phyloP scores from a whole-genome alignment of 345 rosid species.

The Populus deltoides region DNA sequence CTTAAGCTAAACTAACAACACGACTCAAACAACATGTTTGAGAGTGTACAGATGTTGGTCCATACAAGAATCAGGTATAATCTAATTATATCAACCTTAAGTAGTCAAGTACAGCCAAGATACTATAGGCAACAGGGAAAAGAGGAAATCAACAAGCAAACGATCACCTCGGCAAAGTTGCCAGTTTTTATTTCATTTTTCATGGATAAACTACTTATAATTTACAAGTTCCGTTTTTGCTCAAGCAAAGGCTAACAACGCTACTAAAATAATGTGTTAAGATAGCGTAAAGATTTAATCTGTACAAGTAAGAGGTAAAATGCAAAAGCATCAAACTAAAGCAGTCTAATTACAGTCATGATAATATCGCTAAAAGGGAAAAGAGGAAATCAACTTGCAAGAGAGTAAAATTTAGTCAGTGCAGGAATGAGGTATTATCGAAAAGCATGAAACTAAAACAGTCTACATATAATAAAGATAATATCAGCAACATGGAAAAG shows the following conservation, averaged over 20 bases:
- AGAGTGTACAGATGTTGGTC: not conserved
- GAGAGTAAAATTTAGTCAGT: not conserved
- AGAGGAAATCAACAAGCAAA: constrained; percentile 35
- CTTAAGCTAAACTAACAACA: not conserved
- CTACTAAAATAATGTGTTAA: not conserved
- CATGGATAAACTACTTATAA: not conserved
- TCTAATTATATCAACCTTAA: not conserved
- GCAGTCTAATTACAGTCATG: not conserved
- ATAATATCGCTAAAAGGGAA: constrained; percentile 46
- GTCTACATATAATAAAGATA: not conserved
- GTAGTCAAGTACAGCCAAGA: not conserved
- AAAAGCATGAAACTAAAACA: not conserved
- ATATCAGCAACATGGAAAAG: constrained; percentile 53
- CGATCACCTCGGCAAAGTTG: constrained; percentile 54
- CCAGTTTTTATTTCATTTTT: constrained; percentile 1
- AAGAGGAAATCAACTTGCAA: constrained; percentile 35
- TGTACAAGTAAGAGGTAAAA: not conserved
- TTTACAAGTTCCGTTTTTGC: not conserved
- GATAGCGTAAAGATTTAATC: not conserved
- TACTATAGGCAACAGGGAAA: constrained; percentile 55
- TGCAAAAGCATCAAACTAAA: not conserved
- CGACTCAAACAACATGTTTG: not conserved
- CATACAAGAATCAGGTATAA: not conserved
- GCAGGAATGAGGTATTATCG: not conserved
- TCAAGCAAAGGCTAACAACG: not conserved